Evolutionary conservation across 2,329 filamentous ascomycete genomes (phyloP).

Genomic region (Stachybotrys chartarum): DNA sequence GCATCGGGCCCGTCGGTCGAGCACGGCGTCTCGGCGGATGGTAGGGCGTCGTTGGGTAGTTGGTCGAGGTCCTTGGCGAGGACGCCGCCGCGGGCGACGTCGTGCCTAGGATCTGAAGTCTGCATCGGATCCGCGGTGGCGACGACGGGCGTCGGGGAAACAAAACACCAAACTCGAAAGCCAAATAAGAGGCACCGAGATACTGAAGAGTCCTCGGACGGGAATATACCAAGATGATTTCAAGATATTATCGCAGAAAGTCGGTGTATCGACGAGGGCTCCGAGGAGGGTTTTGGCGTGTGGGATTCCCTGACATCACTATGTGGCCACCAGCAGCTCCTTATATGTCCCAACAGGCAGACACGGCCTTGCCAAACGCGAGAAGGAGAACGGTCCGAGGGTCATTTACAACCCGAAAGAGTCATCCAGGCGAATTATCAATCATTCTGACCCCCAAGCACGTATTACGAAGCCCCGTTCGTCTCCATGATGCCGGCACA

Average conservation of each 20-base stretch:
- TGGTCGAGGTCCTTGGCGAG: background rate
- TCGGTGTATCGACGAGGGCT: too few species aligned
- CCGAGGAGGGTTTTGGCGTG: too few species aligned
- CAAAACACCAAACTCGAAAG: too few species aligned
- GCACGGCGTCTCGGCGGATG: background rate
- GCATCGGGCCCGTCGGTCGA: constrained; percentile 2
- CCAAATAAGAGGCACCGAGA: too few species aligned
- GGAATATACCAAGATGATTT: too few species aligned
- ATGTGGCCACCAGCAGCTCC: too few species aligned
- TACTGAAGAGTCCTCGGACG: too few species aligned
- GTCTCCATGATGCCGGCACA: background rate
- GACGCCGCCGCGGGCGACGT: background rate
- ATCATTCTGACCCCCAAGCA: background rate
- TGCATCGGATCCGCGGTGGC: background rate
- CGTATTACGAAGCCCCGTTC: background rate
- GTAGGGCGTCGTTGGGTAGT: background rate
- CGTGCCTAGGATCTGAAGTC: background rate
- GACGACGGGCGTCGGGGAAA: too few species aligned
- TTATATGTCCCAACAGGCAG: too few species aligned
- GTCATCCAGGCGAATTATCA: background rate
- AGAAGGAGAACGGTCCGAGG: background rate
- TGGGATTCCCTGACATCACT: too few species aligned
- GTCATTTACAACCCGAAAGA: background rate
- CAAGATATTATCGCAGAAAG: too few species aligned
- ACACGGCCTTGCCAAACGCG: too few species aligned